Evolutionary conservation across 345 rosid species (phyloP).

Genomic region (Eucalyptus urophylla): DNA sequence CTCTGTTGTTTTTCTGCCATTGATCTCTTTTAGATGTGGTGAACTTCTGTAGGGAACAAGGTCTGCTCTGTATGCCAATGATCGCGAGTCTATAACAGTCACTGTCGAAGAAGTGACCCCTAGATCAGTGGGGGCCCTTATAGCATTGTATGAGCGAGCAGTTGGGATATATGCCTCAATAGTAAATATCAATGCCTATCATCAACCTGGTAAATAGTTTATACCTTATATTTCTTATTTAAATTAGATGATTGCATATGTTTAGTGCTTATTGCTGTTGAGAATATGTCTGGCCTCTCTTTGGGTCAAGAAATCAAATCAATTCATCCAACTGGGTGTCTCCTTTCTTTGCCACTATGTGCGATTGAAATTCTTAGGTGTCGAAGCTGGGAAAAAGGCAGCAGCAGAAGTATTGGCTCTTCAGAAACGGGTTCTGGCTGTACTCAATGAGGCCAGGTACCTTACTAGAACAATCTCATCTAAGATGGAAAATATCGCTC

Average conservation of each 20-base stretch:
- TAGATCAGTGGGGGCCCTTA: constrained; percentile 76
- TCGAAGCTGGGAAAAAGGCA: constrained; percentile 98
- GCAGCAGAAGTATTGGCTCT: constrained; percentile 95
- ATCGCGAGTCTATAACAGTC: constrained; percentile 79
- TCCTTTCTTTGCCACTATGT: not conserved
- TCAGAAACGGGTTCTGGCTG: constrained; percentile 89
- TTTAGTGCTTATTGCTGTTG: not conserved
- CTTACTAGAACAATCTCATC: not conserved
- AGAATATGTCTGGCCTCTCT: not conserved
- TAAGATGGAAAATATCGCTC: not conserved
- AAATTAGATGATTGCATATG: not conserved
- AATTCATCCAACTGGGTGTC: not conserved
- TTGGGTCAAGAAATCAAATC: not conserved
- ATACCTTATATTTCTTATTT: not conserved
- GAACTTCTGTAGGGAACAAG: constrained; percentile 74
- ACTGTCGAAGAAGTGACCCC: constrained; percentile 92
- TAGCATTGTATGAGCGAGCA: constrained; percentile 96
- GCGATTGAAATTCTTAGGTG: constrained; percentile 32
- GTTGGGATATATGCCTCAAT: constrained; percentile 90
- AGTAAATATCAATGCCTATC: constrained; percentile 86
- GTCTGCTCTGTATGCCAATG: constrained; percentile 86
- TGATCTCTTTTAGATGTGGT: not conserved
- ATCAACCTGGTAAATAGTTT: constrained; percentile 73
- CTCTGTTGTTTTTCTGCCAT: not conserved
- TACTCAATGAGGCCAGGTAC: constrained; percentile 92